Base-by-base conservation (phyloP, 2,329 filamentous ascomycete species). In the Alternaria alternata region DNA sequence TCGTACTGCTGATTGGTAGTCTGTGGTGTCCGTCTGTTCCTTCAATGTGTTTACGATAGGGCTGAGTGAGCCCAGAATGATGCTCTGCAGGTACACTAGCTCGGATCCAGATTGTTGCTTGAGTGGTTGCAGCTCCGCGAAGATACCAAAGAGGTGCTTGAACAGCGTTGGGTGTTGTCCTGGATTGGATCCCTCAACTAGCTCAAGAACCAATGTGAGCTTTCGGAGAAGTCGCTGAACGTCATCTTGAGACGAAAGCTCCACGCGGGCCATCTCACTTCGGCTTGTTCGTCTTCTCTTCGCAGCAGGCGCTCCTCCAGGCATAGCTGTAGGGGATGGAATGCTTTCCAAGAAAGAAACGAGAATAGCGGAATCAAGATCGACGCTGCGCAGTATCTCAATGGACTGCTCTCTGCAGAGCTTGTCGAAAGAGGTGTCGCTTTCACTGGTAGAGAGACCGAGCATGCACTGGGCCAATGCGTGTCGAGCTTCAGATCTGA, bases 61-160 rank as follows among this genome's bases (percentile, higher is more conserved):
- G 51, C 94, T 83, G 34, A 99, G 84, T 69, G 91, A 93, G 65
- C 91, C 88, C 39, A 99, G 85, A 7, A 95, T 89, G 53, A 98
- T 81, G 66, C 91, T 92, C 76, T 98, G 91, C 42, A 98, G 83
- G 80, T 98, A 98, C 16, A 93, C 92, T 62, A 97, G 86, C 74
- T 96, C 94, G 0, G 93, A 94, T 42, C 91, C 89, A 26, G 94
- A 88, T 59, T 94, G 87, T 26, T 88, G 87, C 75, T 92, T 91
- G 75, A 95, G 91, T 62, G 93, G 90, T 70, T 96, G 93, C 24
- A 99, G 85, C 72, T 96, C 92, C 5, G 90, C 89, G n/a, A 99
- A 86, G 0, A 92, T 86, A 57, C 90, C 89, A 80, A 98, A 99
- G 4, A 99, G 83, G 28, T 87, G 88, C 60, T 89, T 88, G 6